These are phyloP conservation scores for Penicillium atrosanguineum DNA, from an alignment of 495 filamentous ascomycete species.

Conservation along the genomic window DNA sequence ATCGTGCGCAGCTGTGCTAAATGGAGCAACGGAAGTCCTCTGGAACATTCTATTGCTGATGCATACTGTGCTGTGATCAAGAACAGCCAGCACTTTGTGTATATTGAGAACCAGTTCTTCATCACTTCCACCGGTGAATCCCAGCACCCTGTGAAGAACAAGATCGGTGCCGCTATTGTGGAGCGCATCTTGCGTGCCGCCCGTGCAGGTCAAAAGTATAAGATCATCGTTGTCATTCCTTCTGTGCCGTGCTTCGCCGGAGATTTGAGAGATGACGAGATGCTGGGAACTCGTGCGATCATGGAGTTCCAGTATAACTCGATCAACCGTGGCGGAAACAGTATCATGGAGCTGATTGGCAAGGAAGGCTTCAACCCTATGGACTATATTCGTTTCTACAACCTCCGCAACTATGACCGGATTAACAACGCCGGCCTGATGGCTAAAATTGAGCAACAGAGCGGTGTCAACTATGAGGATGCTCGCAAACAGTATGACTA, in stretches of 20 bases:
- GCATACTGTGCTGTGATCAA: constrained; percentile 83
- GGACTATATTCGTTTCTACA: constrained; percentile 93
- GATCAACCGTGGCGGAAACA: constrained; percentile 85
- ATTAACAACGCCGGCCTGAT: constrained; percentile 72
- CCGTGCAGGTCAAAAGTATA: constrained; percentile 68
- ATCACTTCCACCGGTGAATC: constrained; percentile 80
- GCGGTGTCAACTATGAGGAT: constrained; percentile 71
- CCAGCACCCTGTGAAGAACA: constrained; percentile 80
- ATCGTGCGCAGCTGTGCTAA: constrained; percentile 67
- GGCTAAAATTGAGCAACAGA: constrained; percentile 59
- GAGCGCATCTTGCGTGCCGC: constrained; percentile 82
- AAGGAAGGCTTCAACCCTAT: constrained; percentile 69
- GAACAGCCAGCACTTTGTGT: constrained; percentile 80
- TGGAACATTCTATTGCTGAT: constrained; percentile 85
- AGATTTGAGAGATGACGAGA: constrained; percentile 74
- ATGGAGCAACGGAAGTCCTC: constrained; percentile 67
- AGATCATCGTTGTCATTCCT: constrained; percentile 83
- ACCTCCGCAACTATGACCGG: constrained; percentile 88
- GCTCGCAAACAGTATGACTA: constrained; percentile 68
- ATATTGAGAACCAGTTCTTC: constrained; percentile 98
- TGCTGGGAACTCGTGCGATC: constrained; percentile 84
- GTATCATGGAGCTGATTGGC: constrained; percentile 77
- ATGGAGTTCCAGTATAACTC: constrained; percentile 94
- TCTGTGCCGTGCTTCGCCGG: constrained; percentile 89
- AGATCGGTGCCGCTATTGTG: constrained; percentile 84